Base-by-base conservation (phyloP, 306 rosid genomes). In the Castanea sativa region DNA sequence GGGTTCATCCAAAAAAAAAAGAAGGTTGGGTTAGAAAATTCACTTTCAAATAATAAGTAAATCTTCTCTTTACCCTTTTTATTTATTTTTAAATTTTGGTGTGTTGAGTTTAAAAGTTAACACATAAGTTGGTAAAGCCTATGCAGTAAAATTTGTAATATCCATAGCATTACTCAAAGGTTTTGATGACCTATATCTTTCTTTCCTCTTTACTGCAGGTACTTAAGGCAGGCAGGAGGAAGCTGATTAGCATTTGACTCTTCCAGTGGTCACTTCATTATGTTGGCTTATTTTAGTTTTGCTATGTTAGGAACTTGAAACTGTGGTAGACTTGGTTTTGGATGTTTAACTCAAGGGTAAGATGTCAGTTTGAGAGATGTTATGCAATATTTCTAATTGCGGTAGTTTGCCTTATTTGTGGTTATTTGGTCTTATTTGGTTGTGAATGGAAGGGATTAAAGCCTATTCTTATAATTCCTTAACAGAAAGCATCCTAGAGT, bases 201-300 rank as follows among this genome's bases (percentile, higher is more conserved):
- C 30, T 81, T 85, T 58, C 14, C 27, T 13, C 75, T 8, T 55
- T 61, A 19, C 20, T 76, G 69, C 81, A 87, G 89, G 91, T 56
- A 25, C 85, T 78, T 41, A 43, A 71, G 65, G 52, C 75, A 63
- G 56, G 76, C 73, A 49, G 80, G 86, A 23, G 85, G 85, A 80
- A 75, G 82, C 83, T 86, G 88, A 73, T 78, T 51, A 69, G 79
- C 57, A 75, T 58, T 51, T 80, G 76, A 83, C 83, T 69, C 74
- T 87, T 76, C 74, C 76, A 69, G 55, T 63, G 65, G 81, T 78
- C 20, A 55, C 59, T 55, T 82, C 56, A 51, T 59, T 71, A 52
- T 64, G 74, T 16, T 74, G 69, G 71, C 70, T 75, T 74, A 71
- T 81, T 65, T 74, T 75, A 69, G 78, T 57, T 63, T 63, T 84